These are phyloP conservation scores for Trichosporon asahii DNA, from an alignment of 1,284 basidiomycete genomes.

Conservation along the genomic window DNA sequence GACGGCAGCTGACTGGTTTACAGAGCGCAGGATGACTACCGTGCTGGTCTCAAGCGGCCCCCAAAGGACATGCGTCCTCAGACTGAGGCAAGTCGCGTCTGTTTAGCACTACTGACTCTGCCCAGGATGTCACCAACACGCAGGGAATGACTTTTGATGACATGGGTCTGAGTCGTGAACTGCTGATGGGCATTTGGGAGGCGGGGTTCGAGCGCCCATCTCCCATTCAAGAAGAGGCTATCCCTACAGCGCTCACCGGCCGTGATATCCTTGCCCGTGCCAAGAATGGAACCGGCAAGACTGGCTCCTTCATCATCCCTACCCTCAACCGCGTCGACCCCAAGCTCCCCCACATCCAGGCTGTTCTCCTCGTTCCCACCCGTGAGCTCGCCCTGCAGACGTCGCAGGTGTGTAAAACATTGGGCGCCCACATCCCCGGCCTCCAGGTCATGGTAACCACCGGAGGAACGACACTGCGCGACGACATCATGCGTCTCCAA, in stretches of 20 bases:
- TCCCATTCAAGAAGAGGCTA: slow-evolving; percentile 97
- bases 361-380: slow-evolving; percentile 87
- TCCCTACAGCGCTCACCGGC: slow-evolving; percentile 78
- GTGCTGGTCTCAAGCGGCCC: slow-evolving; percentile 66
- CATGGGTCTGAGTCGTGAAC: slow-evolving; percentile 71
- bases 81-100: slow-evolving; percentile 61
- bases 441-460: slow-evolving; percentile 99
- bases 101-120: neutral
- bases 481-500: slow-evolving; percentile 89
- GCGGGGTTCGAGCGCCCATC: slow-evolving; percentile 95
- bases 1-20: neutral
- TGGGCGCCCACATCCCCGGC: slow-evolving; percentile 87
- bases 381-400: slow-evolving; percentile 95
- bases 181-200: slow-evolving; percentile 91
- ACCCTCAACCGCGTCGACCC: slow-evolving; percentile 90
- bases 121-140: slow-evolving; percentile 77
- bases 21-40: slow-evolving; percentile 35
- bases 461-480: slow-evolving; percentile 94
- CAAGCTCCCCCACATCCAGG: slow-evolving; percentile 85
- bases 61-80: slow-evolving; percentile 88
- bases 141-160: slow-evolving; percentile 91
- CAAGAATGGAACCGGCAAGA: slow-evolving; percentile 59
- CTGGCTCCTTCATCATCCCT: slow-evolving; percentile 97
- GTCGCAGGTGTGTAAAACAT: slow-evolving; percentile 92
- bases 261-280: slow-evolving; percentile 76